Conservation (phyloP, 768 basidiomycete species). For the Galerina sulciceps region DNA sequence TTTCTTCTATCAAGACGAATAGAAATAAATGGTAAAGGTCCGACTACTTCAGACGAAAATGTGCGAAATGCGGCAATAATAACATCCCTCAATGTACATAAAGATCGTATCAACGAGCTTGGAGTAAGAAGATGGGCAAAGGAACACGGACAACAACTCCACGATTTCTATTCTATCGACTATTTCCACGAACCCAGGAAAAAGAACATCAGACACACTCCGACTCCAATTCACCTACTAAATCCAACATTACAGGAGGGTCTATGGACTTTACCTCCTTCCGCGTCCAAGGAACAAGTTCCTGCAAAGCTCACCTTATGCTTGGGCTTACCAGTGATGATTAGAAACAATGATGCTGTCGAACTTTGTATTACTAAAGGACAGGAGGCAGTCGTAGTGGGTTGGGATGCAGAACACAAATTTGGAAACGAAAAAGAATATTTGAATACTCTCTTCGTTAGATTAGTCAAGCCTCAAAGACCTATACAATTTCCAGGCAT, state of each 20-base stretch:
- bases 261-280: constrained; percentile 27
- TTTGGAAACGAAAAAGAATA: not conserved
- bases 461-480: not conserved
- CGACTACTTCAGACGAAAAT: constrained; percentile 12
- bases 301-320: constrained; percentile 33
- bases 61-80: constrained; percentile 38
- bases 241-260: constrained; percentile 11
- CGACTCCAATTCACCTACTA: not conserved
- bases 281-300: constrained; percentile 23
- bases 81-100: constrained; percentile 29
- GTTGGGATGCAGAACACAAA: constrained; percentile 21
- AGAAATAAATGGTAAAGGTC: constrained; percentile 4
- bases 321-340: constrained; percentile 36
- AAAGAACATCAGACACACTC: not conserved
- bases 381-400: constrained; percentile 31
- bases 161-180: constrained; percentile 24
- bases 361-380: constrained; percentile 37
- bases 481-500: not conserved
- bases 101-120: constrained; percentile 35
- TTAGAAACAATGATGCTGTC: constrained; percentile 34
- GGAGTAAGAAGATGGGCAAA: constrained; percentile 33
- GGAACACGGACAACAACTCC: constrained; percentile 26
- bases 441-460: not conserved
- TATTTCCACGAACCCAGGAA: not conserved
- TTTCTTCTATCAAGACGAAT: constrained; percentile 27